Evolutionary conservation across 805 yeast genomes (phyloP).

Genomic region (Wickerhamiella australiensis): DNA sequence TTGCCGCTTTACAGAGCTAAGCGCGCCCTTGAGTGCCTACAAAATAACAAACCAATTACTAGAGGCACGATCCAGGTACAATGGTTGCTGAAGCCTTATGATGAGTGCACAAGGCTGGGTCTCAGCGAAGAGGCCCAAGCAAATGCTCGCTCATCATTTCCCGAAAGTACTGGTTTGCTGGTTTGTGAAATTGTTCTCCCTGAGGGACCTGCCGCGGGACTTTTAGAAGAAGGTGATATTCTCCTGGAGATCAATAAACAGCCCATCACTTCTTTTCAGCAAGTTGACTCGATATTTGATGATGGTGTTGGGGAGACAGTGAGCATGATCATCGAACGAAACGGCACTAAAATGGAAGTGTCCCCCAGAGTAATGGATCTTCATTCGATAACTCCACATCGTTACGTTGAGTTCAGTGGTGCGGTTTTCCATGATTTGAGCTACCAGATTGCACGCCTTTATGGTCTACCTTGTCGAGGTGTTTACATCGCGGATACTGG

Average conservation of each 20-base stretch:
- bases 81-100: conserved; percentile 78
- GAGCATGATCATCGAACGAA: conserved; percentile 54
- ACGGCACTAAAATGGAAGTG: conserved; percentile 47
- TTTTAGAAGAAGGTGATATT: conserved; percentile 75
- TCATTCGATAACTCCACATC: conserved; percentile 69
- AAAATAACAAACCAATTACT: conserved; percentile 44
- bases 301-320: conserved; percentile 48
- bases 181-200: conserved; percentile 76
- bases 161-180: conserved; percentile 63
- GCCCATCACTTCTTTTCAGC: conserved; percentile 55
- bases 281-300: conserved; percentile 76
- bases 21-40: conserved; percentile 70
- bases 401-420: conserved; percentile 73
- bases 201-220: conserved; percentile 68
- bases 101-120: conserved; percentile 82
- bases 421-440: conserved; percentile 77
- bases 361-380: conserved; percentile 55
- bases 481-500: conserved; percentile 68
- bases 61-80: conserved; percentile 90
- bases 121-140: conserved; percentile 63
- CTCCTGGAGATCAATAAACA: conserved; percentile 59
- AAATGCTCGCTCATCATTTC: conserved; percentile 53
- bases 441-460: conserved; percentile 78
- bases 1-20: conserved; percentile 72
- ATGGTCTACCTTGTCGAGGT: conserved; percentile 73